Evolutionary conservation across 371 early-diverging fungal species (phyloP).

Genomic region (Homolaphlyctis polyrhiza): DNA sequence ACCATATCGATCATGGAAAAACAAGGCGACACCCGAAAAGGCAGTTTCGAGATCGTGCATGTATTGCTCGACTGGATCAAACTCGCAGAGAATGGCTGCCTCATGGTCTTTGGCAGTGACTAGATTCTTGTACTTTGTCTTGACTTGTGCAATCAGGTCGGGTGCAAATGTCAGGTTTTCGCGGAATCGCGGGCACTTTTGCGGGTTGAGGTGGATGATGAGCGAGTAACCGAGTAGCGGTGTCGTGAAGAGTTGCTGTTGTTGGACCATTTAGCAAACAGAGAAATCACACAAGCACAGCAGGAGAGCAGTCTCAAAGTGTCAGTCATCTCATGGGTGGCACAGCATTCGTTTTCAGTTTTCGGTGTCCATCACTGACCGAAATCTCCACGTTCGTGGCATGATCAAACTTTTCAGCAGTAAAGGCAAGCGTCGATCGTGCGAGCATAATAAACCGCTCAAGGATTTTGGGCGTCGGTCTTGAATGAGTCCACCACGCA

Average conservation of each 20-base stretch:
- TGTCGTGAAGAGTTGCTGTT: slow-evolving; percentile 51
- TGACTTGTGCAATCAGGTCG: neutral
- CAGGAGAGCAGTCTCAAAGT: neutral
- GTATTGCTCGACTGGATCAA: slow-evolving; percentile 61
- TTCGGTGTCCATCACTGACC: too few species aligned
- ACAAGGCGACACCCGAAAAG: slow-evolving; percentile 36
- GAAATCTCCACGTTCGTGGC: neutral
- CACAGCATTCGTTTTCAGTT: too few species aligned
- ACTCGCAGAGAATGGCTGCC: slow-evolving; percentile 33
- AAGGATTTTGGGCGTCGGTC: slow-evolving; percentile 51
- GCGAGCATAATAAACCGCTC: slow-evolving; percentile 60
- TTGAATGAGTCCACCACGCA: slow-evolving; percentile 47
- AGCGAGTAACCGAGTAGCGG: slow-evolving; percentile 64
- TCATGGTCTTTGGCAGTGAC: slow-evolving; percentile 27
- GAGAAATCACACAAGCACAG: neutral
- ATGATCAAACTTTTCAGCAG: slow-evolving; percentile 25
- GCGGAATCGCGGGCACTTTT: slow-evolving; percentile 23
- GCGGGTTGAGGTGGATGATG: slow-evolving; percentile 50
- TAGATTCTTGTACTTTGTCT: slow-evolving; percentile 30
- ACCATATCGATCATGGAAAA: slow-evolving; percentile 74
- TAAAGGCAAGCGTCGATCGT: slow-evolving; percentile 49
- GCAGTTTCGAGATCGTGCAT: slow-evolving; percentile 48
- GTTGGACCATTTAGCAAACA: too few species aligned
- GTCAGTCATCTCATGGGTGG: too few species aligned
- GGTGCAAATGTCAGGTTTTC: slow-evolving; percentile 25